Evolutionary conservation across 805 yeast species (phyloP), one percentile per base, ranked within the genome.

Genomic region (Candida odintsovae): DNA sequence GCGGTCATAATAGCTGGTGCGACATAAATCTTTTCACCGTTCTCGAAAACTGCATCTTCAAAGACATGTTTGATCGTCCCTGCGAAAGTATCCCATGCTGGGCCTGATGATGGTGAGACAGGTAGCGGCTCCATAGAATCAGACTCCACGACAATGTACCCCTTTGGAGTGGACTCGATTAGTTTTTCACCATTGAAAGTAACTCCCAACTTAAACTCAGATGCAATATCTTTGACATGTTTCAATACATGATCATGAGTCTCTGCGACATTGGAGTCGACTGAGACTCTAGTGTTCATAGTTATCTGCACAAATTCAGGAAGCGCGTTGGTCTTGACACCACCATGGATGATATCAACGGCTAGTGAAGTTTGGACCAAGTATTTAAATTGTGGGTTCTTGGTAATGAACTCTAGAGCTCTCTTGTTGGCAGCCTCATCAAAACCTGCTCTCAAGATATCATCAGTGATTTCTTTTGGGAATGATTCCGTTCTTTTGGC

Each of bases 261-360:
- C 35, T 68, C 63, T 18, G 55, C 47, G 1, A 75, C 69, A 20
- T 73, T 64, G n/a, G 81, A 72, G 50, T 80, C 88, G 39, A 80
- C 66, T 19, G 78, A 75, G 45, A 86, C 70, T 58, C 95, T 72
- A 57, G 83, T 84, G 64, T 87, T 85, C 38, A 80, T 68, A 25
- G 65, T 62, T 3, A 77, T 77, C 22, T 70, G 63, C 6, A 55
- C 54, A 29, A 41, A 47, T 58, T 86, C 92, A 3, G 95, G 95
- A 41, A 86, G 66, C 1, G 94, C 89, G 58, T 86, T 86, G 20
- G 82, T 72, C 65, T 86, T 86, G 48, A 80, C 75, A 39, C 95
- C 95, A 23, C 94, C 94, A 11, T 65, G 58, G 48, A 87, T 70
- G 21, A 56, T 48, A 42, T 58, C 61, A 31, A 58, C 38, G 7